Conservation (phyloP, 352 stramenopile species). For the Hyaloperonospora arabidopsidis region DNA sequence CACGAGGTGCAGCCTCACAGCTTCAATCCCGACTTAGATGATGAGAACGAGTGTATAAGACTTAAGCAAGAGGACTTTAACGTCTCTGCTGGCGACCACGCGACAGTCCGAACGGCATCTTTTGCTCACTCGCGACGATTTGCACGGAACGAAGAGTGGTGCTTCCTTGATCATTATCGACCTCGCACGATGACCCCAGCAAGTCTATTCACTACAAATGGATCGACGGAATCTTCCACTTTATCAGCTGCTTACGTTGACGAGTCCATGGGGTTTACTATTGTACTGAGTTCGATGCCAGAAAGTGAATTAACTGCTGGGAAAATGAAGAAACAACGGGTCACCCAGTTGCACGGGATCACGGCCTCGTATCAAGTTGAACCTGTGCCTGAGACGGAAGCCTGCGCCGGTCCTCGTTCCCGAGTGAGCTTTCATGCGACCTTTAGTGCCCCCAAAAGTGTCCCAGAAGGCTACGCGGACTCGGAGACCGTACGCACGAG, state of each 20-base stretch:
- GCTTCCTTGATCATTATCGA: slow-evolving; percentile 37
- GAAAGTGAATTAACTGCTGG: slow-evolving; percentile 24
- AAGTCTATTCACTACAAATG: slow-evolving; percentile 7
- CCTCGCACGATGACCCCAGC: slow-evolving; percentile 3
- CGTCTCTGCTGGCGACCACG: slow-evolving; percentile 17
- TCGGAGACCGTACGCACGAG: slow-evolving; percentile 19
- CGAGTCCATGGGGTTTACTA: slow-evolving; percentile 21
- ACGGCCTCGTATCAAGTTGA: slow-evolving; percentile 33
- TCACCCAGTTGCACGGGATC: slow-evolving; percentile 37
- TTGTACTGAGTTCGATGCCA: slow-evolving; percentile 29
- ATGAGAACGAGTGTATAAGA: slow-evolving; percentile 6
- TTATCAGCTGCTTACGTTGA: slow-evolving; percentile 14
- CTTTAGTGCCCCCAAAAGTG: slow-evolving; percentile 13
- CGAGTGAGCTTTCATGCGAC: slow-evolving; percentile 41
- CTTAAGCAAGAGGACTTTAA: slow-evolving; percentile 3
- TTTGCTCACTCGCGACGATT: slow-evolving; percentile 33
- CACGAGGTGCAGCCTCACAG: slow-evolving; percentile 26
- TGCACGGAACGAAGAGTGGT: slow-evolving; percentile 40
- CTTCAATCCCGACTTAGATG: slow-evolving; percentile 9
- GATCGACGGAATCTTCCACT: slow-evolving; percentile 12
- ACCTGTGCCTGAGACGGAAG: slow-evolving; percentile 14
- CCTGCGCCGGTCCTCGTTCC: slow-evolving; percentile 17
- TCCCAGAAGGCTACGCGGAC: slow-evolving; percentile 17
- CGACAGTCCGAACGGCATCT: slow-evolving; percentile 35
- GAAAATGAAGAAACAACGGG: slow-evolving; percentile 23